phyloP scores from a whole-genome alignment of 352 stramenopile species.

The Aphanomyces astaci region DNA sequence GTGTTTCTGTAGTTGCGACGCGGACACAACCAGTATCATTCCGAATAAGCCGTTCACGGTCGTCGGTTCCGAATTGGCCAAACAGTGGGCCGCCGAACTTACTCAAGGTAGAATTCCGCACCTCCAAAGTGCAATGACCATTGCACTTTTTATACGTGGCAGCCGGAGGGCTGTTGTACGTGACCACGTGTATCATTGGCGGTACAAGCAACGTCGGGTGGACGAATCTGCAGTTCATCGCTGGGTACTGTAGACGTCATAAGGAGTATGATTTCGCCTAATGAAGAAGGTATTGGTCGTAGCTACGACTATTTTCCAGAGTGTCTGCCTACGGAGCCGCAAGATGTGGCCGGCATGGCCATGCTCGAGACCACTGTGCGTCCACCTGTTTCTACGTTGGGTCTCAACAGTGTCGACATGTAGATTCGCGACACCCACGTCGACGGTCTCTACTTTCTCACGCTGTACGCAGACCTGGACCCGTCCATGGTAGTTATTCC shows the following conservation, averaged over 20 bases:
- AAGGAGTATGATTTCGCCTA: neutral
- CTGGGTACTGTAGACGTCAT: neutral
- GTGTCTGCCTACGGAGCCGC: neutral
- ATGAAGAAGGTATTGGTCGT: neutral
- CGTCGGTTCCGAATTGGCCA: neutral
- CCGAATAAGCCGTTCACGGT: neutral
- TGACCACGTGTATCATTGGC: conserved; percentile 21
- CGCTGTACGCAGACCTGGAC: conserved; percentile 10
- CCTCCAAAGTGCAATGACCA: neutral
- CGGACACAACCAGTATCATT: neutral
- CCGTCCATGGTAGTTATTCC: neutral
- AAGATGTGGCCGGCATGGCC: conserved; percentile 18
- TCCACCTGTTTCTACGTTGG: neutral
- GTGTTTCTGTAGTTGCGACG: conserved; percentile 3
- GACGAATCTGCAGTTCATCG: conserved; percentile 13
- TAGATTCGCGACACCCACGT: conserved; percentile 1
- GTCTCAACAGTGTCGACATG: too few species aligned
- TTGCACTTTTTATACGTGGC: neutral
- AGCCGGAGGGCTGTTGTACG: neutral
- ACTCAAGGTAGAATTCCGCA: conserved; percentile 1
- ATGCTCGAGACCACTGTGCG: conserved; percentile 21
- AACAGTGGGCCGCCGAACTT: conserved; percentile 1
- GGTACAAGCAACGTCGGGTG: conserved; percentile 7
- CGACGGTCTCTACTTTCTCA: conserved; percentile 13
- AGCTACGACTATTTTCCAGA: conserved; percentile 17